phyloP scores from a whole-genome alignment of 495 filamentous ascomycete genomes.

The Podospora comata region DNA sequence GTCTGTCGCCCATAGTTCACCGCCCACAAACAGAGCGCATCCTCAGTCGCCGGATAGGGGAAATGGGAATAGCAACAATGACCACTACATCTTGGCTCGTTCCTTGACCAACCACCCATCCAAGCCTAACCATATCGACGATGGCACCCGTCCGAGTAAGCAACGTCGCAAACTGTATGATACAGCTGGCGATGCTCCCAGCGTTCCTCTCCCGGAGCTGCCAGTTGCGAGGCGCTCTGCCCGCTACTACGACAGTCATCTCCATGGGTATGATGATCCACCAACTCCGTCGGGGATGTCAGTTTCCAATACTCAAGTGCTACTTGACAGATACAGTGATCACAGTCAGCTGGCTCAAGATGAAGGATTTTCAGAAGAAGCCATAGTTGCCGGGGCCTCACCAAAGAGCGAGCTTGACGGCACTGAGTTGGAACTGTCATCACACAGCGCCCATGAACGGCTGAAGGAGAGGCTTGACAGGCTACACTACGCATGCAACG shows the following conservation, averaged over 20 bases:
- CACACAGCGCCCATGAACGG: not conserved
- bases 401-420: not conserved
- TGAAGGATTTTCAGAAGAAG: not conserved
- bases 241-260: not conserved
- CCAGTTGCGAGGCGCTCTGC: not conserved
- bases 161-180: conserved; percentile 8
- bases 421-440: not conserved
- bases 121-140: not conserved
- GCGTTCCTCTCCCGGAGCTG: conserved; percentile 16
- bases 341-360: not conserved
- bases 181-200: conserved; percentile 5
- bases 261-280: not conserved
- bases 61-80: conserved; percentile 14
- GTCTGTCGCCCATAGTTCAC: not conserved
- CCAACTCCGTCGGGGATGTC: conserved; percentile 1
- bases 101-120: not conserved
- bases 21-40: not conserved
- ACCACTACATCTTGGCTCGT: conserved; percentile 15
- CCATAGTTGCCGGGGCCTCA: not conserved
- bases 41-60: not conserved
- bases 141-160: conserved; percentile 4
- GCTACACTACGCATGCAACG: not conserved
- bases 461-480: not conserved
- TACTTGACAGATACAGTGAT: conserved; percentile 5
- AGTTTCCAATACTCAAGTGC: conserved; percentile 7